Evolutionary conservation across 345 rosid genomes (phyloP).

Genomic region (Limnanthes douglasii): DNA sequence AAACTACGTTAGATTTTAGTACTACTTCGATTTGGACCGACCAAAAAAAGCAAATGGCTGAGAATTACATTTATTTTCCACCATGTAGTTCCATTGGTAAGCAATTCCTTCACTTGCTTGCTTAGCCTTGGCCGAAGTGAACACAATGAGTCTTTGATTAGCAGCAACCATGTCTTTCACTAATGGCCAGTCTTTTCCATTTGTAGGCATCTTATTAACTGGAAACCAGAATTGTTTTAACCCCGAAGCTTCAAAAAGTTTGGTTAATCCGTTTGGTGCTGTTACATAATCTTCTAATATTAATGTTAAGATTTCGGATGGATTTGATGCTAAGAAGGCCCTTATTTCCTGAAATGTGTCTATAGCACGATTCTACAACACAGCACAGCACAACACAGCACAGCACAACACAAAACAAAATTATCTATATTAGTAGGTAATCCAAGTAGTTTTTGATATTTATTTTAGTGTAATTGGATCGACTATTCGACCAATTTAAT

Average conservation of each 20-base stretch:
- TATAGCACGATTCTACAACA: conserved; percentile 26
- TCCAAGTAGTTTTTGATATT: no score
- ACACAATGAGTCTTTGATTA: conserved; percentile 33
- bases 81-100: conserved; percentile 47
- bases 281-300: conserved; percentile 46
- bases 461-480: no score
- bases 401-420: background rate
- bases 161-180: conserved; percentile 31
- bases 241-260: conserved; percentile 33
- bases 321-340: conserved; percentile 29
- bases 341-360: conserved; percentile 31
- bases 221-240: conserved; percentile 48
- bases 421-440: background rate
- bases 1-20: background rate
- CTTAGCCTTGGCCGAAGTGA: conserved; percentile 34
- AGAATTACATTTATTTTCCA: conserved; percentile 37
- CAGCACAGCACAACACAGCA: no score
- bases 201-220: conserved; percentile 26
- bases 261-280: conserved; percentile 29
- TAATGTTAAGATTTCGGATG: conserved; percentile 34
- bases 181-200: conserved; percentile 38
- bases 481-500: background rate
- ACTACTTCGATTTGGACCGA: background rate
- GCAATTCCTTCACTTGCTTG: conserved; percentile 37
- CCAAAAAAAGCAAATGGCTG: background rate